These are phyloP conservation scores for Fusarium newnesense DNA, from an alignment of 2,329 filamentous ascomycete species.

Conservation along the genomic window DNA sequence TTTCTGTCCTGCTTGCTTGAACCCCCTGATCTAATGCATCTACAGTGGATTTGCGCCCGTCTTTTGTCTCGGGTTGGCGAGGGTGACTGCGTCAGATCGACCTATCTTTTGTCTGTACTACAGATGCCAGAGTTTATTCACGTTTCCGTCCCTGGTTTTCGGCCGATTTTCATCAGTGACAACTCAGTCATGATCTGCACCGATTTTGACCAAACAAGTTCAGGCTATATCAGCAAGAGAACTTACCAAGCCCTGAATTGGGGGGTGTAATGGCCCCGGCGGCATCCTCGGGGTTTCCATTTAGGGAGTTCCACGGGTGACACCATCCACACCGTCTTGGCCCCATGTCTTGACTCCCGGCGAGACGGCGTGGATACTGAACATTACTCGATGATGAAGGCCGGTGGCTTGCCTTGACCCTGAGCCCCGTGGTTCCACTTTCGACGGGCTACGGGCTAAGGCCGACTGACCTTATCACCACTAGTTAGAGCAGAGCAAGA, in stretches of 20 bases:
- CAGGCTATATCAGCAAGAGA: background rate
- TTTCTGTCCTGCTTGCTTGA: conserved; percentile 4
- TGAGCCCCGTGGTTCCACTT: conserved; percentile 38
- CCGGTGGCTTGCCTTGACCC: conserved; percentile 37
- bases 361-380: conserved; percentile 24
- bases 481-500: background rate
- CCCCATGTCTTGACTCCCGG: conserved; percentile 20
- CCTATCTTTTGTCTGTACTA: conserved; percentile 2
- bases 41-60: conserved; percentile 24
- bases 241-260: background rate
- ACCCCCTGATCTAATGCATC: conserved; percentile 1
- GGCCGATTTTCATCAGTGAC: background rate
- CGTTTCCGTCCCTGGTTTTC: background rate
- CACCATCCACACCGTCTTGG: conserved; percentile 34
- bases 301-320: conserved; percentile 36
- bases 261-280: conserved; percentile 16
- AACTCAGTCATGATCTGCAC: conserved; percentile 26
- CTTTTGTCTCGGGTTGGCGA: conserved; percentile 22
- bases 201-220: background rate
- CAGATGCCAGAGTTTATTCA: background rate
- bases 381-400: conserved; percentile 26
- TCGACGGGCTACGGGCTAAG: conserved; percentile 17
- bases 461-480: conserved; percentile 13
- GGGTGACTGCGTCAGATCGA: conserved; percentile 23
- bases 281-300: conserved; percentile 41